Percentiles rank a stretch among this genome's conserved stretches.
These are phyloP conservation scores for Mixia osmundae DNA, from an alignment of 1,284 basidiomycete genomes.

Conservation along the genomic window DNA sequence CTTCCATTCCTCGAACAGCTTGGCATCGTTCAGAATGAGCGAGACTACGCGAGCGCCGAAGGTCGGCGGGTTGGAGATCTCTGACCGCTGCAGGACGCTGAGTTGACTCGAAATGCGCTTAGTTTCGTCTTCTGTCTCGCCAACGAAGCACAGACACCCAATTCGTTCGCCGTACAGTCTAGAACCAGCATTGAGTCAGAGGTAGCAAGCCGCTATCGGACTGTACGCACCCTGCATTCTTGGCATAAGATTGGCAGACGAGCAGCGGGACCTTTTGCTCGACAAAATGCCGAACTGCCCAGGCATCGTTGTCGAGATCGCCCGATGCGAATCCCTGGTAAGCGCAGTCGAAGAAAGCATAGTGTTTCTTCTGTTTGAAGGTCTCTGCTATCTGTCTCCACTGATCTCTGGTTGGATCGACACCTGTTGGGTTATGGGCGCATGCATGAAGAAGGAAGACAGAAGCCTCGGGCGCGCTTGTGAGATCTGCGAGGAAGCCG, in stretches of 20 bases:
- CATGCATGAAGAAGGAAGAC: constrained; percentile 65
- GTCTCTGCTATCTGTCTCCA: constrained; percentile 61
- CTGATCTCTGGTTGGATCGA: constrained; percentile 72
- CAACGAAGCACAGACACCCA: constrained; percentile 56
- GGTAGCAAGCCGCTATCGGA: too few species aligned
- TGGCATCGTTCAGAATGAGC: constrained; percentile 33
- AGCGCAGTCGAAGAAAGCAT: constrained; percentile 81
- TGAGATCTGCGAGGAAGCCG: constrained; percentile 42
- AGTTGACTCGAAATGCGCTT: constrained; percentile 56
- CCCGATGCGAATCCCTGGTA: constrained; percentile 88
- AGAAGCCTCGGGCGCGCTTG: constrained; percentile 42
- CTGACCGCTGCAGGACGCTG: constrained; percentile 61
- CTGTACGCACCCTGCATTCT: constrained; percentile 90
- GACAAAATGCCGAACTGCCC: constrained; percentile 78
- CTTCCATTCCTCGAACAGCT: constrained; percentile 66
- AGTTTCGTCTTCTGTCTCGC: constrained; percentile 34
- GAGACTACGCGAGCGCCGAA: constrained; percentile 64
- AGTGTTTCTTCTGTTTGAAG: constrained; percentile 53
- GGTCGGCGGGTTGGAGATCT: constrained; percentile 80
- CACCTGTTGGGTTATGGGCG: constrained; percentile 88
- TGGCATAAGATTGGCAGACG: constrained; percentile 87
- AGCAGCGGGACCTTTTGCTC: constrained; percentile 47
- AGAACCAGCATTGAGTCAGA: too few species aligned
- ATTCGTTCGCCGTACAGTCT: constrained; percentile 78
- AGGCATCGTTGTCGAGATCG: constrained; percentile 67